Base-by-base conservation (phyloP, 441 rosid species). In the Iberis amara region DNA sequence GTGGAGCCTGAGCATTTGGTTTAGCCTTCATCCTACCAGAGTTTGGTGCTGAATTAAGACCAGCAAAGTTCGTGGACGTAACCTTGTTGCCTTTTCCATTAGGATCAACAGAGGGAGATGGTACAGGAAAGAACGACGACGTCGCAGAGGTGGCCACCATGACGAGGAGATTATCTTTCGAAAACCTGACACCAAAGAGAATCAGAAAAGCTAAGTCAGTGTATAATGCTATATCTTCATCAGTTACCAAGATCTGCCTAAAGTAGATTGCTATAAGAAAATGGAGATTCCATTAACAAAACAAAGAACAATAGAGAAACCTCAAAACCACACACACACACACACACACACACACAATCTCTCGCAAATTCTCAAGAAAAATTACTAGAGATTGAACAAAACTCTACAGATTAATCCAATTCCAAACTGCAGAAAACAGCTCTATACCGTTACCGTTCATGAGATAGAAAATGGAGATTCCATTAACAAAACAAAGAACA, bases 1-100 rank as follows among this genome's bases (percentile, higher is more conserved):
- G 75, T 58, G 92, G 92, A 30, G 99, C 95, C 54, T 83, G 95
- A 0, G 95, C 95, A 61, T 80, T 92, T 21, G 95, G 83, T 79
- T 77, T 84, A 51, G 82, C 89, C 60, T 82, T 80, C 74, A 89
- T 73, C 33, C 80, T 73, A 12, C 80, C 76, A 33, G 85, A 76
- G 59, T 75, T 68, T 38, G 84, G 69, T 61, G 78, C 57, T 2
- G 74, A 62, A 62, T 55, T 82, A 46, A 76, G 47, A 44, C 76
- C 78, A 30, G 77, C 73, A 9, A 86, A 44, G 55, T 69, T 80
- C 4, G 82, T 45, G 35, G 86, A 76, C 13, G 79, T 80, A 21
- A 51, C 42, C 68, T 79, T 87, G 66, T 65, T 65, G 52, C 62
- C 55, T 52, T 77, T 88, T 4, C 73, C 69, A 61, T 66, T 80